Evolutionary conservation across 257 asterid species (phyloP).

Genomic region (Craterostigma plantagineum): DNA sequence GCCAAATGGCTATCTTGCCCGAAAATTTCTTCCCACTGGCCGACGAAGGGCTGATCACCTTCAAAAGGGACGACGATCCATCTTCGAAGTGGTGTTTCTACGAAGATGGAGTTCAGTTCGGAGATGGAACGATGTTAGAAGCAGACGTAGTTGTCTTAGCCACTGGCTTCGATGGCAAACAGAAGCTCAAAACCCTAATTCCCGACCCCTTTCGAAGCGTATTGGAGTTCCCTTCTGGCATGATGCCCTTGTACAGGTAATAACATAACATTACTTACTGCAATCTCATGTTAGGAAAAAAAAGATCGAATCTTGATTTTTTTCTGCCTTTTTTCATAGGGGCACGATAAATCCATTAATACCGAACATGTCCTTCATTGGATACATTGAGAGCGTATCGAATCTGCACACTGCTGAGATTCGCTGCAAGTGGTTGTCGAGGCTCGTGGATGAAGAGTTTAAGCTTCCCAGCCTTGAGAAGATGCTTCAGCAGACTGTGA

Average conservation of each 20-base stretch:
- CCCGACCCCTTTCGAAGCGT: constrained; percentile 69
- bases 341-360: constrained; percentile 75
- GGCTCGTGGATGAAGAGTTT: constrained; percentile 34
- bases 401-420: constrained; percentile 85
- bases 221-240: constrained; percentile 46
- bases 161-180: constrained; percentile 70
- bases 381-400: constrained; percentile 82
- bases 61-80: constrained; percentile 27
- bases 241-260: constrained; percentile 82
- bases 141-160: constrained; percentile 82
- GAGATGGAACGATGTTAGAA: constrained; percentile 44
- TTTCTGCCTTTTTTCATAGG: too few species aligned
- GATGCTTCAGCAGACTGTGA: constrained; percentile 41
- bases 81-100: constrained; percentile 56
- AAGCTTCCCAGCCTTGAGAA: constrained; percentile 48
- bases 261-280: background rate
- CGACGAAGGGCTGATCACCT: constrained; percentile 50
- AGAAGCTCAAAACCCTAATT: constrained; percentile 35
- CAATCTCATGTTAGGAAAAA: too few species aligned
- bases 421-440: constrained; percentile 73
- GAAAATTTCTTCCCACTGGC: constrained; percentile 61
- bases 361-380: constrained; percentile 79
- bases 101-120: constrained; percentile 65
- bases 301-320: too few species aligned
- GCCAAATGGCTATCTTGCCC: constrained; percentile 91